Evolutionary conservation across 2,329 filamentous ascomycete genomes (phyloP).

Genomic region (Elsinoe arachidis): DNA sequence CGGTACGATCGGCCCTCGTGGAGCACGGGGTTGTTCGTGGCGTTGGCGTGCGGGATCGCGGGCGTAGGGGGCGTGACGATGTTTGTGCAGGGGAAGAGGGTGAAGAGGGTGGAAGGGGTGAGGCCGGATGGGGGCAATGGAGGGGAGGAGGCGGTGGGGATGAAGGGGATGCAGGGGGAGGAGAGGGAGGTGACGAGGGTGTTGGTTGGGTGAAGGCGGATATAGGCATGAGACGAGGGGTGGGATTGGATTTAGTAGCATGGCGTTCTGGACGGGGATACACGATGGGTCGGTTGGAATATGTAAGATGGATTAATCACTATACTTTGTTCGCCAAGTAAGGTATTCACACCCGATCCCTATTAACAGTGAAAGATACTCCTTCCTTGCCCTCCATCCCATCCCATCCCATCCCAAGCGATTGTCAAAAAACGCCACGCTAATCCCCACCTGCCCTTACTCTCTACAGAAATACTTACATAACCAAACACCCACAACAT

Average conservation of each 20-base stretch:
- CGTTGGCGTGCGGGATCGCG: constrained; percentile 60
- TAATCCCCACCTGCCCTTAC: background rate
- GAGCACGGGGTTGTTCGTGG: constrained; percentile 72
- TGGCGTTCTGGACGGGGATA: too few species aligned
- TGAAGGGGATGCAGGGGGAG: background rate
- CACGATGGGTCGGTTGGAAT: background rate
- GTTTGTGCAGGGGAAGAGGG: constrained; percentile 58
- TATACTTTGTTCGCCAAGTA: too few species aligned
- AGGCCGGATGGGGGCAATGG: constrained; percentile 32
- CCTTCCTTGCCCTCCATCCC: too few species aligned
- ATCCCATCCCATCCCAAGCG: too few species aligned
- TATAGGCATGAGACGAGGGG: background rate
- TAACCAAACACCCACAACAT: constrained; percentile 65
- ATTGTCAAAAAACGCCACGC: background rate
- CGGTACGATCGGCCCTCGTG: constrained; percentile 62
- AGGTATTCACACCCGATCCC: too few species aligned
- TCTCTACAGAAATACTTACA: constrained; percentile 41
- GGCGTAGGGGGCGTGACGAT: constrained; percentile 60
- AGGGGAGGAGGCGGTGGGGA: background rate
- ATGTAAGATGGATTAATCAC: background rate
- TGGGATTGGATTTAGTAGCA: background rate
- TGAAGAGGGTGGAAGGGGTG: constrained; percentile 65
- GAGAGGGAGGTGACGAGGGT: background rate
- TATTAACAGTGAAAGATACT: too few species aligned
- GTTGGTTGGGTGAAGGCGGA: background rate